Evolutionary conservation across 139 green algal species (phyloP), one percentile per base, ranked within the genome.

Genomic region (Chlamydomonas sp.): DNA sequence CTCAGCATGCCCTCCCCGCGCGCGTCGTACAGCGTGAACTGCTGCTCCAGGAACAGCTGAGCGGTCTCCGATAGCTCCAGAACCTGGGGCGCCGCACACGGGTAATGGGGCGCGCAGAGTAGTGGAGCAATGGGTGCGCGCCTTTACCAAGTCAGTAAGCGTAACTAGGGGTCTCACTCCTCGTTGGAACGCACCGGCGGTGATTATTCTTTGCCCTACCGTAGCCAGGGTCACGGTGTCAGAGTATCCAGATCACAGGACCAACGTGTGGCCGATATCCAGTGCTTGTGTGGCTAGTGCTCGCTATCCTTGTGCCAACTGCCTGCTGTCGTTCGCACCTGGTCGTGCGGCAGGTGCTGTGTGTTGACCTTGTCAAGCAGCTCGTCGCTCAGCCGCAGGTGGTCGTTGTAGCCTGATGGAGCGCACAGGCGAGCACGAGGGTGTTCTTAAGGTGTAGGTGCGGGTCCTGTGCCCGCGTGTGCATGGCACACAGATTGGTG

Each of bases 381-480:
- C 60, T 95, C 92, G 16, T 94, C 87, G 7, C 79, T 77, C 58
- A 98, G 89, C 57, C 85, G 85, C 69, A 98, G 89, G 57, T 92
- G 77, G 87, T 97, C 93, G 84, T 92, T 93, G 90, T 98, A 98
- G 62, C 96, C 91, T 93, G 79, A 14, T 14, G 6, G 3, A 12
- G 63, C 2, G 5, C 31, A 18, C 15, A 68, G 67, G 68, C 9
- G 64, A 69, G 9, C 64, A 69, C 8, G 10, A 69, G 78, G 60
- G 7, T 4, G 78, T 9, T 49, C 31, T 49, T 49, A 49, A 49
- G 31, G 31, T 49, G 31, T 49, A 49, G 31, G 31, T 49, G 31
- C 31, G 31, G 31, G 31, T 49, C 31, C 31, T 49, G 31, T 49
- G 31, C 31, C 31, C 31, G 31, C 31, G 31, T 49, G 31, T 49